phyloP scores from a whole-genome alignment of 2,329 filamentous ascomycete species.

The Tricladium varicosporioides region DNA sequence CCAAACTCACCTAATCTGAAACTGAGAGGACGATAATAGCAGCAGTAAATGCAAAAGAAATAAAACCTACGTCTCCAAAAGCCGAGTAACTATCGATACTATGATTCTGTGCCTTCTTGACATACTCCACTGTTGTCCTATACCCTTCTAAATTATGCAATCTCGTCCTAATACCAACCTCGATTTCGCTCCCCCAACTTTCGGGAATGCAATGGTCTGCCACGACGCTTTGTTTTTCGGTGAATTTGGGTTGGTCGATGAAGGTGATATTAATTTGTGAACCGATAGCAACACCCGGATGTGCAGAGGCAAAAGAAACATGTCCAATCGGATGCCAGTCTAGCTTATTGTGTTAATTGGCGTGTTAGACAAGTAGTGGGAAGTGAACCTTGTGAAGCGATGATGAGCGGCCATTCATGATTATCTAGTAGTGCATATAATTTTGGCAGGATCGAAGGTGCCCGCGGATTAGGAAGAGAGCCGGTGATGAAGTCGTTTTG shows the following conservation, averaged over 20 bases:
- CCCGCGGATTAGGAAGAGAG: background rate
- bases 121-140: background rate
- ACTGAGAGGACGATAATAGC: too few species aligned
- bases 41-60: too few species aligned
- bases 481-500: slow-evolving; percentile 4
- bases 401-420: too few species aligned
- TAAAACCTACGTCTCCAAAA: background rate
- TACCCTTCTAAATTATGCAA: background rate
- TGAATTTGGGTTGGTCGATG: background rate
- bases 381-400: too few species aligned
- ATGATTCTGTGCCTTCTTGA: background rate
- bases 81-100: background rate
- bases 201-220: background rate
- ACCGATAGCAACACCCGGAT: background rate
- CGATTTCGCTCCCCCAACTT: background rate
- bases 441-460: background rate
- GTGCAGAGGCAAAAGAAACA: background rate
- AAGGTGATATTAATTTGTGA: background rate
- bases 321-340: background rate
- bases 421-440: too few species aligned
- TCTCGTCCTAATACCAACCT: background rate
- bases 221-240: background rate
- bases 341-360: too few species aligned
- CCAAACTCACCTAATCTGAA: too few species aligned
- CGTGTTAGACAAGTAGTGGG: too few species aligned